phyloP scores from a whole-genome alignment of 768 basidiomycete species.

The Kwoniella heveanensis region DNA sequence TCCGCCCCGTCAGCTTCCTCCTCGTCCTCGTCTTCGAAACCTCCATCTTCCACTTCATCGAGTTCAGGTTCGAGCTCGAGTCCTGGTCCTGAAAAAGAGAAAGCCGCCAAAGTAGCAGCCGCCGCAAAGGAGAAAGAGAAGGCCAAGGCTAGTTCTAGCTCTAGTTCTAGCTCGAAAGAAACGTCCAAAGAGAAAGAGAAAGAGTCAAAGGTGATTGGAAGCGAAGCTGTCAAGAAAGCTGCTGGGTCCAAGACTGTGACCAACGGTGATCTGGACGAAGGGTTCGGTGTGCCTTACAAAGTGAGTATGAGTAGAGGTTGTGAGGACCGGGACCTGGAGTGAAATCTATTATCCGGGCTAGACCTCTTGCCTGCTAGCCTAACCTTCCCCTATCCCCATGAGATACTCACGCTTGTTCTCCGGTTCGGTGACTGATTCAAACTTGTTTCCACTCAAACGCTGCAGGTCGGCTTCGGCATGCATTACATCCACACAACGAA shows the following conservation, averaged over 20 bases:
- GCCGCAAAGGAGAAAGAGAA: conserved; percentile 28
- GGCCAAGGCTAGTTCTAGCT: conserved; percentile 7
- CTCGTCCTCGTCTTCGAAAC: conserved; percentile 2
- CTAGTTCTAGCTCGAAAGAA: conserved; percentile 14
- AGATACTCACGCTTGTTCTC: too few relatives aligned
- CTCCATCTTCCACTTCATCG: conserved; percentile 7
- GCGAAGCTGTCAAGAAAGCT: conserved; percentile 37
- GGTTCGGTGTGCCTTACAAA: conserved; percentile 26
- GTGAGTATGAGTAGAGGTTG: too few relatives aligned
- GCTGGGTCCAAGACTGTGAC: conserved; percentile 39
- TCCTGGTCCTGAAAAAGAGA: conserved; percentile 35
- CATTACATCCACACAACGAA: conserved; percentile 43
- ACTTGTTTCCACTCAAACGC: background rate
- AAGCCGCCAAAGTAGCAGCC: conserved; percentile 30
- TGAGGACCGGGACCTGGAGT: too few relatives aligned
- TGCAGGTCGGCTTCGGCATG: conserved; percentile 45
- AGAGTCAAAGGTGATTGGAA: conserved; percentile 2
- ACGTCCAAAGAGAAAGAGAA: background rate
- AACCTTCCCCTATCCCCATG: background rate
- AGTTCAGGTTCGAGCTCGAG: too few relatives aligned
- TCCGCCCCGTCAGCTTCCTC: conserved; percentile 7
- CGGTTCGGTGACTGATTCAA: background rate
- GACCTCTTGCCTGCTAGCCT: too few relatives aligned
- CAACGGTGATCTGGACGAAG: conserved; percentile 11
- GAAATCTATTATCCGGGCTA: too few relatives aligned